phyloP scores from a whole-genome alignment of 2,329 filamentous ascomycete genomes.

The Fusarium sp. region DNA sequence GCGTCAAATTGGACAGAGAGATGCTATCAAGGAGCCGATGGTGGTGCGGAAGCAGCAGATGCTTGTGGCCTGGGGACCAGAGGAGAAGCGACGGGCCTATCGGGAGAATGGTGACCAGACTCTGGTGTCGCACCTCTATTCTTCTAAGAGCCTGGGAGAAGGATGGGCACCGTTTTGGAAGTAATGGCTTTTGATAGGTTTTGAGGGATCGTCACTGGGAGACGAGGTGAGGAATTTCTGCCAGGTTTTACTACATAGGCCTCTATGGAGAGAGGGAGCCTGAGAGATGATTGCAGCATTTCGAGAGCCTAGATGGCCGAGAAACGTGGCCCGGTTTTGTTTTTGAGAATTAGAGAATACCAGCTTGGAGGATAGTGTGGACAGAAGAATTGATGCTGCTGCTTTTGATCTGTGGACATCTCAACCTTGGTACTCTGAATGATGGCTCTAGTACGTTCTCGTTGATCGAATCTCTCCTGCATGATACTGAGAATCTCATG shows the following conservation, averaged over 20 bases:
- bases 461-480: too few relatives aligned
- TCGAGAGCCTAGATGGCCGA: background rate
- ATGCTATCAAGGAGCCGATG: conserved; percentile 49
- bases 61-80: conserved; percentile 54
- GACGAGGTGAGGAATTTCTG: background rate
- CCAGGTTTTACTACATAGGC: background rate
- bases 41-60: conserved; percentile 54
- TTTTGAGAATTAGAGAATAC: background rate
- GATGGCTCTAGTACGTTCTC: too few relatives aligned
- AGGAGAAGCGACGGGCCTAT: conserved; percentile 48
- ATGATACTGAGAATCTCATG: too few relatives aligned
- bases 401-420: background rate
- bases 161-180: conserved; percentile 28
- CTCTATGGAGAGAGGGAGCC: background rate
- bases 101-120: conserved; percentile 45
- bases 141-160: conserved; percentile 31
- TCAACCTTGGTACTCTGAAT: background rate
- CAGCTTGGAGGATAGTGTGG: background rate
- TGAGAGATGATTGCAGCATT: background rate
- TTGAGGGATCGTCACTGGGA: background rate
- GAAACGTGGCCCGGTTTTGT: background rate
- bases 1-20: conserved; percentile 50
- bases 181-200: background rate
- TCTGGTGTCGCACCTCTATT: conserved; percentile 47
- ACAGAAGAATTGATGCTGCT: background rate